Conservation (phyloP, 2,329 filamentous ascomycete genomes). For the Neoscytalidium dimidiatum region DNA sequence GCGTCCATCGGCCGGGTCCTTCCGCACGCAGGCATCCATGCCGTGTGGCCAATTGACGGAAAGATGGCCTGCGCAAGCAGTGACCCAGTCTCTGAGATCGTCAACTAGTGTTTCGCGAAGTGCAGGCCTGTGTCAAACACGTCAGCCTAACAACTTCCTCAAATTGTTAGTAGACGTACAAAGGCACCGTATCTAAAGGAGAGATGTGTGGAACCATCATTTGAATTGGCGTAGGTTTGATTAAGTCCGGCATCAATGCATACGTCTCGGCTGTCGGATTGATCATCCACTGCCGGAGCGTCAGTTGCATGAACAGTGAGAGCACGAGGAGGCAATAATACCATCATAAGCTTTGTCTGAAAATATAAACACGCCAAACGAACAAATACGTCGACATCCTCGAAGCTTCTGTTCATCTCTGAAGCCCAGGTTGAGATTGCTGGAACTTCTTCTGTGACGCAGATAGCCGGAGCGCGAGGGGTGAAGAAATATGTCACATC, state of each 20-base stretch:
- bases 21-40: constrained; percentile 1
- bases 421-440: constrained; percentile 7
- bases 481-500: constrained; percentile 14
- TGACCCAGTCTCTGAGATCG: constrained; percentile 14
- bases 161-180: background rate
- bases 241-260: constrained; percentile 14
- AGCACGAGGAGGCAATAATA: background rate
- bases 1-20: constrained; percentile 1
- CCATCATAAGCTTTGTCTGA: constrained; percentile 15
- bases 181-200: constrained; percentile 11
- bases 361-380: constrained; percentile 17
- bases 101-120: constrained; percentile 15
- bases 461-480: background rate
- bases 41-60: constrained; percentile 16
- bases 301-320: background rate
- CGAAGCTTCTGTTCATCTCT: constrained; percentile 18
- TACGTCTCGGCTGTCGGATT: constrained; percentile 18
- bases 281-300: constrained; percentile 14
- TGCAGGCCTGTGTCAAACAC: background rate
- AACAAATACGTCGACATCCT: constrained; percentile 18
- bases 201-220: constrained; percentile 19
- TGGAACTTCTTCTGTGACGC: background rate
- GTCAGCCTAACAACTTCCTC: background rate
- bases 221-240: constrained; percentile 16
- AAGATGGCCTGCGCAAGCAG: constrained; percentile 6